Evolutionary conservation across 2,329 filamentous ascomycete species (phyloP).

Genomic region (Ceratocystis alfenasii): DNA sequence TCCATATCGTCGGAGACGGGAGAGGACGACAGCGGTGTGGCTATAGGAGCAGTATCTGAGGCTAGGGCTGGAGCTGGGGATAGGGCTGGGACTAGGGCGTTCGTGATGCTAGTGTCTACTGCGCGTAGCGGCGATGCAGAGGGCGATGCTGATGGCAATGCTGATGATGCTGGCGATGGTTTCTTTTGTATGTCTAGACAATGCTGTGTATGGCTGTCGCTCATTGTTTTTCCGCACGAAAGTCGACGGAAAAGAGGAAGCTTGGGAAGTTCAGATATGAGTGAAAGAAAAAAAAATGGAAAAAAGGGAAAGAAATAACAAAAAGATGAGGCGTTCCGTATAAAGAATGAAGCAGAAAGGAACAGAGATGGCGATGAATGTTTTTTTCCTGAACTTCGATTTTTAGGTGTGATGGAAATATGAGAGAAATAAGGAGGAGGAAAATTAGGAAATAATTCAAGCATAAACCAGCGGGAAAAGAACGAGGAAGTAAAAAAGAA

Average conservation of each 20-base stretch:
- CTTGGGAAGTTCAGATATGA: neutral
- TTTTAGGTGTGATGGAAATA: neutral
- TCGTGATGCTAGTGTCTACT: neutral
- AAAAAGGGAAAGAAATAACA: neutral
- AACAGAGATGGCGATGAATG: neutral
- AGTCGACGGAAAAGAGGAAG: constrained; percentile 39
- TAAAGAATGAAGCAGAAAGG: constrained; percentile 10
- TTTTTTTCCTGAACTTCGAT: neutral
- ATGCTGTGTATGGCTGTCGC: constrained; percentile 10
- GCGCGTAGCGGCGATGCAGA: too few species aligned
- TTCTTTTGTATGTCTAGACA: constrained; percentile 35
- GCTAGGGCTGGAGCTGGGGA: neutral
- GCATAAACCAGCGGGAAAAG: constrained; percentile 10
- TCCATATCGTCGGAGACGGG: neutral
- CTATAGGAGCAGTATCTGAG: too few species aligned
- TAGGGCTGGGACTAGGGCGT: neutral
- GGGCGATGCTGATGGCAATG: neutral
- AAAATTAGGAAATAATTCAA: neutral
- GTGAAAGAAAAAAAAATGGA: neutral
- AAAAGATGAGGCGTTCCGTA: neutral
- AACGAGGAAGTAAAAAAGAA: constrained; percentile 16
- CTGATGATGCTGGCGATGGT: constrained; percentile 41
- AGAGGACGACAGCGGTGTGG: neutral
- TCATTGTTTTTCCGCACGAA: constrained; percentile 29
- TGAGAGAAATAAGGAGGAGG: constrained; percentile 7